Evolutionary conservation across 352 stramenopile genomes (phyloP).

Genomic region (Saprolegnia diclina): DNA sequence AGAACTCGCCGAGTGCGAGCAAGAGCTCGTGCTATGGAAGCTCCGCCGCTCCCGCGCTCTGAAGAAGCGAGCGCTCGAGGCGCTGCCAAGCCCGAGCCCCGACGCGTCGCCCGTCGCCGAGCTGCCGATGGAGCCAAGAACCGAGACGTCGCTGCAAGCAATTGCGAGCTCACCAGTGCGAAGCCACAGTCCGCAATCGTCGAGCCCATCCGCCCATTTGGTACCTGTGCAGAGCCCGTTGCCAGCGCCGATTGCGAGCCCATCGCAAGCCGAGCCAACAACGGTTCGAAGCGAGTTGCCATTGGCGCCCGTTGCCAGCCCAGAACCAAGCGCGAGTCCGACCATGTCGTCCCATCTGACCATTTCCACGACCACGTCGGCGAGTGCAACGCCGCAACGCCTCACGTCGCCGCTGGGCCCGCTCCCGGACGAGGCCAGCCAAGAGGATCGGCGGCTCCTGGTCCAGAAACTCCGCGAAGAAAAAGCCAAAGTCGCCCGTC

Average conservation of each 20-base stretch:
- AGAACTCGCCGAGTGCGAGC: conserved; percentile 19
- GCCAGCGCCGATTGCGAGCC: too few species aligned
- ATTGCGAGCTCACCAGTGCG: neutral
- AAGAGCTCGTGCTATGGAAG: conserved; percentile 21
- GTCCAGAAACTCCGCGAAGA: conserved; percentile 24
- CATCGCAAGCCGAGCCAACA: too few species aligned
- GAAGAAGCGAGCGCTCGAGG: conserved; percentile 10
- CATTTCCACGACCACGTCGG: neutral
- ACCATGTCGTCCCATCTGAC: too few species aligned
- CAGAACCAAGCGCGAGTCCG: too few species aligned
- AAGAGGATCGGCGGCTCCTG: neutral
- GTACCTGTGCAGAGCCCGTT: too few species aligned
- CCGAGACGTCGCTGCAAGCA: neutral
- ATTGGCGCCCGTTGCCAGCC: too few species aligned
- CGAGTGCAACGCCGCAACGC: neutral
- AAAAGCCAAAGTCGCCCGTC: conserved; percentile 14
- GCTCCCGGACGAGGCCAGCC: neutral
- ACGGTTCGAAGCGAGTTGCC: too few species aligned
- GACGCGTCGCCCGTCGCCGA: neutral
- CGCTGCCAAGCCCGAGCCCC: neutral
- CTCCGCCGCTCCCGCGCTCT: neutral
- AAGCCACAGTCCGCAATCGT: neutral
- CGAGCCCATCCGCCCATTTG: too few species aligned
- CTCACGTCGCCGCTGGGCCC: neutral
- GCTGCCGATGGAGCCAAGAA: neutral